Evolutionary conservation across 306 rosid genomes (phyloP), one percentile per base, ranked within the genome.

Genomic region (Chamaecrista fasciculata): DNA sequence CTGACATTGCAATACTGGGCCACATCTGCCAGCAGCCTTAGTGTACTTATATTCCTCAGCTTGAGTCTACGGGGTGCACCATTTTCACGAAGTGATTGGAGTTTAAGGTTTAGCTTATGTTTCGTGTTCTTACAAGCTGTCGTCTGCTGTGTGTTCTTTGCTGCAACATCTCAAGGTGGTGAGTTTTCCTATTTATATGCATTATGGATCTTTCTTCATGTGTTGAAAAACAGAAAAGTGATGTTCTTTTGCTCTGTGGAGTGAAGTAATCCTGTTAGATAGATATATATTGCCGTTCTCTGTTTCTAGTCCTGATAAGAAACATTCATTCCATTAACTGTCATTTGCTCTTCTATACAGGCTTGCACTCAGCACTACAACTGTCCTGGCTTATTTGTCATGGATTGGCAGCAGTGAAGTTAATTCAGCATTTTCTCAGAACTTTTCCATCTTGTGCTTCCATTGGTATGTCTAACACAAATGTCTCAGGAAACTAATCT

Each of bases 381-480:
- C 79, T 89, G 53, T 70, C 77, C 2, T 94, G 99, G 99, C 82
- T 85, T 62, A 76, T 85, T 74, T 86, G 81, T 78, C 96, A 94
- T 65, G 99, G 96, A 76, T 79, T 91, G 66, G 91, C 84, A 4
- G 92, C 96, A 8, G 88, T 87, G 53, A 90, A 79, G 75, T 75
- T 94, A 43, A 86, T 90, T 71, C 89, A 67, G 73, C 89, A 91
- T 83, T 81, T 88, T 67, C 88, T 94, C 24, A 28, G 21, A 67
- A 82, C 92, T 76, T 94, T 94, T 67, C 97, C 99, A 1, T 83
- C 86, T 61, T 91, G 97, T 84, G 92, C 97, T 79, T 94, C 97
- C 65, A 79, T 91, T 40, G 99, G 99, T 94, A 82, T 53, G 88
- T 62, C n/a, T 48, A 49, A 50, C 29, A 52, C 28, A 4, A 0